Evolutionary conservation across 352 stramenopile species (phyloP), one percentile per base, ranked within the genome.

Genomic region (Globisporangium echinulatum): DNA sequence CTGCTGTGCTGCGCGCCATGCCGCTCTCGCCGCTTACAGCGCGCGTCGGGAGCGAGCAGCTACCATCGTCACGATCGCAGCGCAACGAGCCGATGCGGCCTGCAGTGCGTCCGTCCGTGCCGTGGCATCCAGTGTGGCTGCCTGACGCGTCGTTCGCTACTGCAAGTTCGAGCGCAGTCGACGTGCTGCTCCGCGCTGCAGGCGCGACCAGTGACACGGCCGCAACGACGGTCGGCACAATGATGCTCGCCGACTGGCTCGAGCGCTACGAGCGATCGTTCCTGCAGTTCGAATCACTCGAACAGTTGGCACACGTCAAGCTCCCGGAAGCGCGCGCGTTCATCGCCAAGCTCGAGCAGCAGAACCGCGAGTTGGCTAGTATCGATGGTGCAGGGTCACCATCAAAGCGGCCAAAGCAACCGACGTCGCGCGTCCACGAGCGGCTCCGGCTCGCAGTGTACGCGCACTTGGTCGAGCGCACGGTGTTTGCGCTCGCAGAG

Each of bases 301-400:
- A 78, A 43, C 58, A 63, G 38, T 82, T 86, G 44, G 52, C 59
- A 4, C 64, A 80, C 15, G 69, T 80, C 50, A 86, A 86, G 49
- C 50, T 86, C 6, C 68, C 73, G 1, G 76, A 86, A 43, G 74
- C 74, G 9, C 64, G 81, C 7, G 68, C 61, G 13, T 74, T 83
- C 25, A 77, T 59, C 47, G 67, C 71, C 3, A 86, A 83, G 51
- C 64, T 81, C 42, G 62, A 74, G 49, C 56, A 70, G 9, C 54
- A 70, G n/a, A 63, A 58, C 8, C 7, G 10, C 7, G 13, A 62
- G 37, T 52, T 25, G 5, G 56, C 46, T 19, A 17, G 2, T 0
- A 47, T 3, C 10, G 5, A 47, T 5, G 7, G 19, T 15, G 25
- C 42, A 7, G 13, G 42, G 13, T 0, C 19, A 39, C 1, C 47